Evolutionary conservation across 176 grass and related monocot genomes (phyloP).

Genomic region (Eremochloa ophiuroides): DNA sequence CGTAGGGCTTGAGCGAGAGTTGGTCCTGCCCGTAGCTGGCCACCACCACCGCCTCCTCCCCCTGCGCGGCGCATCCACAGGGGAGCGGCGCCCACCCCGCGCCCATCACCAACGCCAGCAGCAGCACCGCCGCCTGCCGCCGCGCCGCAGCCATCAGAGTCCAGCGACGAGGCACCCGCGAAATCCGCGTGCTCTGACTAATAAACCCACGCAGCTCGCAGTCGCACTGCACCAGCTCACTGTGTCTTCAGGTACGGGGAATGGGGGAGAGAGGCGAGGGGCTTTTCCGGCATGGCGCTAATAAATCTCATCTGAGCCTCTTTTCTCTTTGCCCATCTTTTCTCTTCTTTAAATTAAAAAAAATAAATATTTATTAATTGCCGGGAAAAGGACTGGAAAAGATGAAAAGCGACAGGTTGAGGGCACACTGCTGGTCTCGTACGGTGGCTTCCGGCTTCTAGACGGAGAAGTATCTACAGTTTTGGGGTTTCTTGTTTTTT

Average conservation of each 20-base stretch:
- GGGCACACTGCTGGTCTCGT: not conserved
- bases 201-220: constrained; percentile 31
- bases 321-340: constrained; percentile 13
- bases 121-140: not conserved
- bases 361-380: not conserved
- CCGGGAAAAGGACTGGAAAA: not conserved
- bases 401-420: not conserved
- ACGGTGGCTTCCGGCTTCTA: too few relatives aligned
- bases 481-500: too few relatives aligned
- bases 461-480: too few relatives aligned
- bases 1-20: constrained; percentile 69
- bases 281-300: constrained; percentile 10
- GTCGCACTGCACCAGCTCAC: not conserved
- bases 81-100: not conserved
- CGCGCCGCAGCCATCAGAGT: not conserved
- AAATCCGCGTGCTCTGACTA: constrained; percentile 15
- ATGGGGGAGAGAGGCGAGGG: not conserved
- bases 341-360: too few relatives aligned
- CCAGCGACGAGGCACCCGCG: not conserved
- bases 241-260: not conserved
- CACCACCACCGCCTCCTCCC: constrained; percentile 40
- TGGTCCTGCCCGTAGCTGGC: constrained; percentile 56
- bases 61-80: constrained; percentile 14
- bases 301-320: not conserved
- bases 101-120: constrained; percentile 11